Evolutionary conservation across 1,139 yeast genomes (phyloP).

Genomic region (Arxiozyma slooffiae): DNA sequence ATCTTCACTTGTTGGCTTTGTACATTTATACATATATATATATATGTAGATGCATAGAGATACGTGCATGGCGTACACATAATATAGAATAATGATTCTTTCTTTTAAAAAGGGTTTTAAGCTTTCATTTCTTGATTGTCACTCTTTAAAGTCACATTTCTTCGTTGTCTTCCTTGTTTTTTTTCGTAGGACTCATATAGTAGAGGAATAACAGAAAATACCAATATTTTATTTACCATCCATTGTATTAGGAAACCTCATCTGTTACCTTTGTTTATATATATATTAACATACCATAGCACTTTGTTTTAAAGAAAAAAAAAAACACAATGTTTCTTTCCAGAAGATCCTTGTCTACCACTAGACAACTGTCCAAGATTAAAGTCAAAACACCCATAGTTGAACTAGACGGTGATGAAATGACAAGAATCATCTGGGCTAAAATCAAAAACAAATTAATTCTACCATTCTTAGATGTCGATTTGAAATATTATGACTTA

Average conservation of each 20-base stretch:
- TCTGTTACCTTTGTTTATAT: neutral
- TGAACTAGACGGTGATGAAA: constrained; percentile 79
- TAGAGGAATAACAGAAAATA: neutral
- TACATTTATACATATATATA: too few relatives aligned
- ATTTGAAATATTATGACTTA: constrained; percentile 66
- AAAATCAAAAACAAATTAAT: constrained; percentile 61
- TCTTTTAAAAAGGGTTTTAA: too few relatives aligned
- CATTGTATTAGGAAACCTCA: too few relatives aligned
- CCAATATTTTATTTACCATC: neutral
- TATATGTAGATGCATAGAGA: too few relatives aligned
- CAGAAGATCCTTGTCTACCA: constrained; percentile 17
- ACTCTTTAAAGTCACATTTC: too few relatives aligned
- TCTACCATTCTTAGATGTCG: constrained; percentile 60
- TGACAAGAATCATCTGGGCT: constrained; percentile 80
- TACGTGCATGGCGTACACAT: too few relatives aligned
- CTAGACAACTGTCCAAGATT: constrained; percentile 30
- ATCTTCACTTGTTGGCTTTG: too few relatives aligned
- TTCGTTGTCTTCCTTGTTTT: too few relatives aligned
- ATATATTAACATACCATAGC: too few relatives aligned
- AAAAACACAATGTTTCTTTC: constrained; percentile 1
- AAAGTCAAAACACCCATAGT: constrained; percentile 64
- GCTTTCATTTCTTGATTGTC: too few relatives aligned
- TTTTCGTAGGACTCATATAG: too few relatives aligned
- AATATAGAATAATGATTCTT: too few relatives aligned
- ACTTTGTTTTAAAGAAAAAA: neutral